Percentiles rank a stretch among this genome's conserved stretches.
Conservation (phyloP, 2,329 filamentous ascomycete genomes). For the Nemania sp. region DNA sequence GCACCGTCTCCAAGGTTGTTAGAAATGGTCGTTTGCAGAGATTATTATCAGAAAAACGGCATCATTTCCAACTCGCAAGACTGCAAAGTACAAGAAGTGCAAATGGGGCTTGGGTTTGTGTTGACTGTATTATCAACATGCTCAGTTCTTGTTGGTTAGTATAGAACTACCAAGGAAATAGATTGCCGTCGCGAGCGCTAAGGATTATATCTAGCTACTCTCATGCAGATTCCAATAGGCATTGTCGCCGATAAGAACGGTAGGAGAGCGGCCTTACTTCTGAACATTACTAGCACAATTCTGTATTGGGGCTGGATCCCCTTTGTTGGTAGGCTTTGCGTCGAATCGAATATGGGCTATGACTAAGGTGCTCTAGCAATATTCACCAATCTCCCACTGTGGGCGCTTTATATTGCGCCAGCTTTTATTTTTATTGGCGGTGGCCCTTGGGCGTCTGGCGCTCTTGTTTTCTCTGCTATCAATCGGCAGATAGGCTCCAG, state of each 20-base stretch:
- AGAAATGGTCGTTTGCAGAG: slow-evolving; percentile 28
- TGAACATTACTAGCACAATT: slow-evolving; percentile 31
- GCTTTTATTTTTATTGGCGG: slow-evolving; percentile 29
- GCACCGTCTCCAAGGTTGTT: slow-evolving; percentile 29
- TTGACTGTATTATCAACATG: slow-evolving; percentile 29
- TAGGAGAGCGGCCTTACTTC: slow-evolving; percentile 14
- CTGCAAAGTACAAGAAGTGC: slow-evolving; percentile 29
- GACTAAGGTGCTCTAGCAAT: slow-evolving; percentile 22
- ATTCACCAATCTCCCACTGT: slow-evolving; percentile 13
- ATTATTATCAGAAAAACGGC: slow-evolving; percentile 19
- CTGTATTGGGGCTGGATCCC: slow-evolving; percentile 35
- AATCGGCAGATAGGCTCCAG: slow-evolving; percentile 16
- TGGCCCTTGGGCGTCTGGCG: slow-evolving; percentile 34
- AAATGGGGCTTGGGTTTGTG: slow-evolving; percentile 19
- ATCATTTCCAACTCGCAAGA: not conserved
- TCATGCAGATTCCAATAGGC: slow-evolving; percentile 35
- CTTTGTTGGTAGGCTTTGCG: slow-evolving; percentile 17
- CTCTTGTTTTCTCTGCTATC: slow-evolving; percentile 29
- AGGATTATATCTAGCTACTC: slow-evolving; percentile 20
- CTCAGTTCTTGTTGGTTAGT: slow-evolving; percentile 31
- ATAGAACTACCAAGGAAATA: not conserved
- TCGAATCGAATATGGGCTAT: not conserved
- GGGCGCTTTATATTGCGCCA: slow-evolving; percentile 23
- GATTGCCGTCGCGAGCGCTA: not conserved
- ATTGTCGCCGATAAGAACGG: slow-evolving; percentile 28